These are phyloP conservation scores for Cyberlindnera suaveolens DNA, from an alignment of 805 yeast species.

Conservation along the genomic window DNA sequence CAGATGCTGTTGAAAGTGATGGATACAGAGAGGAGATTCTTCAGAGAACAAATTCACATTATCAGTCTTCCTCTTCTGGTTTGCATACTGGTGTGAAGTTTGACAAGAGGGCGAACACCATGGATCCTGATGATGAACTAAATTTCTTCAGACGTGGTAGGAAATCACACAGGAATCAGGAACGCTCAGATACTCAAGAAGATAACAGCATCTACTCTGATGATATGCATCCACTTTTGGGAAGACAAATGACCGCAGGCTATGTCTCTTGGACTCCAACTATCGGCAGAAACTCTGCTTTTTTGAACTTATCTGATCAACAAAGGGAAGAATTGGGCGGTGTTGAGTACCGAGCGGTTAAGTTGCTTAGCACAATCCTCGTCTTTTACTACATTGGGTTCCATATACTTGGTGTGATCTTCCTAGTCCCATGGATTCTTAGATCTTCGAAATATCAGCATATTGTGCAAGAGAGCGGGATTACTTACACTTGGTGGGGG, in stretches of 20 bases:
- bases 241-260: slow-evolving; percentile 42
- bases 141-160: slow-evolving; percentile 20
- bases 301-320: slow-evolving; percentile 69
- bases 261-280: slow-evolving; percentile 90
- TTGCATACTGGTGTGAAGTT: slow-evolving; percentile 31
- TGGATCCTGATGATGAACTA: slow-evolving; percentile 27
- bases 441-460: slow-evolving; percentile 34
- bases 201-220: slow-evolving; percentile 32
- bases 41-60: slow-evolving; percentile 26
- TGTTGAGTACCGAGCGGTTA: slow-evolving; percentile 89
- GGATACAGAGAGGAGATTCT: slow-evolving; percentile 17
- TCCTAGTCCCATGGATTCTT: slow-evolving; percentile 59
- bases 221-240: slow-evolving; percentile 13
- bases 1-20: slow-evolving; percentile 1
- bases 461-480: slow-evolving; percentile 47
- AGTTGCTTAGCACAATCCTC: slow-evolving; percentile 62
- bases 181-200: slow-evolving; percentile 11
- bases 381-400: slow-evolving; percentile 69
- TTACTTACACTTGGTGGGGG: slow-evolving; percentile 89
- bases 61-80: slow-evolving; percentile 30
- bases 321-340: slow-evolving; percentile 97
- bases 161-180: not conserved
- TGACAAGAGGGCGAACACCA: slow-evolving; percentile 40
- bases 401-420: slow-evolving; percentile 47
- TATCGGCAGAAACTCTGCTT: slow-evolving; percentile 88